Base-by-base conservation (phyloP, 306 rosid species). In the Rubus parviflorus region DNA sequence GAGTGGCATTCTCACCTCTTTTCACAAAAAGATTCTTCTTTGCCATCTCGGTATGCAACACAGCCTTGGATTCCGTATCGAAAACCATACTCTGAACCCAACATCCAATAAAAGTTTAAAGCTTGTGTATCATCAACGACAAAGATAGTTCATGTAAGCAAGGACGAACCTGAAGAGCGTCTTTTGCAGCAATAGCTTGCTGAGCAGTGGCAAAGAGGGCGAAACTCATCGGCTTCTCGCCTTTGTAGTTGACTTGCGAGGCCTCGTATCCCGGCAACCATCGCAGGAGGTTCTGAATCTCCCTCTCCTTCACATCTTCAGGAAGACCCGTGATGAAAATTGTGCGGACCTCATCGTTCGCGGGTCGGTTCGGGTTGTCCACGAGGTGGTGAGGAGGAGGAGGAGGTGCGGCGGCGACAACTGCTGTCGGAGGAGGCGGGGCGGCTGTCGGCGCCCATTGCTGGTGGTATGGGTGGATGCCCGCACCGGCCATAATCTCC, bases 191-290 rank as follows among this genome's bases (percentile, higher is more conserved):
- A 73, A 92, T 53, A 8, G 99, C 99, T 61, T 88, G 87, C 70
- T 88, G 99, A 3, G 91, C 84, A 2, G 89, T 30, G 51, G 87
- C 74, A 77, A 96, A 96, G 14, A 96, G 97, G 19, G 98, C 99
- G 48, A 96, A 96, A 23, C 99, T 97, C 97, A 96, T 96, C 12
- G 99, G 99, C 74, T 96, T 96, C 57, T 96, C 99, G 7, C 97
- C 99, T 83, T 96, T 96, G 75, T 87, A 86, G 80, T 96, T 96
- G 0, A 93, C 85, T 58, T 96, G 99, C 30, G 99, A 96, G 60
- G 99, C 99, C 83, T 96, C 99, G 69, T 91, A 96, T 0, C 99
- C 99, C 2, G 99, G 98, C 38, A 96, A 53, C 98, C 99, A 96
- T 53, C 99, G 76, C 75, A 91, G 78, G 13, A 96, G 92, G 75